phyloP scores from a whole-genome alignment of 495 filamentous ascomycete species.

The Talaromyces borbonicus region DNA sequence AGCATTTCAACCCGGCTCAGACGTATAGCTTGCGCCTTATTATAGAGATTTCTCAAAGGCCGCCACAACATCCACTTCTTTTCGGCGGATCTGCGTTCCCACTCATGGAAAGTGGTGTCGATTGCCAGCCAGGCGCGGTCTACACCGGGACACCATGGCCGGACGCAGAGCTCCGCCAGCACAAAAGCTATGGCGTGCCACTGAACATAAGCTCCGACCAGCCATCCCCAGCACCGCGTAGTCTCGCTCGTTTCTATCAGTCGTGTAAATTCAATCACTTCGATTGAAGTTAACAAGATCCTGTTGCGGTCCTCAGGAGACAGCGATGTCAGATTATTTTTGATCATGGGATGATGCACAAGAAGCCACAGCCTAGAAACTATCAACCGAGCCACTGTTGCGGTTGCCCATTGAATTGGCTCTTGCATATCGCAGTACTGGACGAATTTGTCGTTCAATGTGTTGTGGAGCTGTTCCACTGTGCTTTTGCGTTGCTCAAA shows the following conservation, averaged over 20 bases:
- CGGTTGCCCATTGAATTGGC: constrained; percentile 61
- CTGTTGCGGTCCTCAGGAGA: constrained; percentile 55
- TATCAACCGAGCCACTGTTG: constrained; percentile 57
- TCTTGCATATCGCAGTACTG: constrained; percentile 47
- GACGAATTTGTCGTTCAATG: constrained; percentile 59
- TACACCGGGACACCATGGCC: constrained; percentile 55
- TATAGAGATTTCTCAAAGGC: constrained; percentile 61
- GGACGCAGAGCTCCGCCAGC: constrained; percentile 66
- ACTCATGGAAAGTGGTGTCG: constrained; percentile 46
- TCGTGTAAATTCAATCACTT: constrained; percentile 65
- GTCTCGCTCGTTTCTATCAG: constrained; percentile 50
- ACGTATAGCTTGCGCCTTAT: constrained; percentile 43
- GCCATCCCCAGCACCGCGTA: constrained; percentile 65
- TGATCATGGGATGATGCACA: constrained; percentile 50
- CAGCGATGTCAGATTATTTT: constrained; percentile 24
- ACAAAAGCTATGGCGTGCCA: constrained; percentile 72
- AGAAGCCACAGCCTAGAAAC: constrained; percentile 60
- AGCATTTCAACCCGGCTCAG: constrained; percentile 25
- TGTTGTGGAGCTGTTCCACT: constrained; percentile 51
- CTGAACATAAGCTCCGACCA: constrained; percentile 71
- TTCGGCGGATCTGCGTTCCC: constrained; percentile 40
- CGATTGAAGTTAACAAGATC: constrained; percentile 64
- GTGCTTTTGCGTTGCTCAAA: constrained; percentile 52
- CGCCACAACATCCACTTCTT: constrained; percentile 62
- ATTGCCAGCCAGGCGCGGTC: constrained; percentile 78